Conservation (phyloP, 208 protist species). For the Zelonia costaricensis region DNA sequence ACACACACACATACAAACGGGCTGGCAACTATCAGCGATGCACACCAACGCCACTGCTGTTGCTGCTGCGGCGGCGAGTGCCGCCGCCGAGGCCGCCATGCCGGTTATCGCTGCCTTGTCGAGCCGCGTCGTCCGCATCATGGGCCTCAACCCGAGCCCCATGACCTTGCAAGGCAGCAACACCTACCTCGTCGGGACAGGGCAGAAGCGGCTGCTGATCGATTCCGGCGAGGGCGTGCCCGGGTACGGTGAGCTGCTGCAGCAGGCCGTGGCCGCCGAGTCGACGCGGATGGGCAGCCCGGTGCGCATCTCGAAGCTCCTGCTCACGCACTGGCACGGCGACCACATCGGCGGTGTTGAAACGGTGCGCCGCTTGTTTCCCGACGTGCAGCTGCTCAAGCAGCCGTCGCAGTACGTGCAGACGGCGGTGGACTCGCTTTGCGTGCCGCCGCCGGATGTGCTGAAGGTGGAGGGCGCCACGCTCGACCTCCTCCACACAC, state of each 20-base stretch:
- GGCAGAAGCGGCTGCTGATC: conserved; percentile 44
- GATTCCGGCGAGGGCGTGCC: conserved; percentile 61
- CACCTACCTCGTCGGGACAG: conserved; percentile 71
- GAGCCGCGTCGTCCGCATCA: conserved; percentile 45
- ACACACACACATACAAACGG: no score
- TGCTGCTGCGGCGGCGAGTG: no score
- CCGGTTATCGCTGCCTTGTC: conserved; percentile 41
- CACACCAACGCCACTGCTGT: no score
- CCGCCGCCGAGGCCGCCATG: conserved; percentile 16
- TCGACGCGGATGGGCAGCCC: conserved; percentile 28
- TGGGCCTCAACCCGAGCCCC: conserved; percentile 66
- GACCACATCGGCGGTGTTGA: conserved; percentile 70
- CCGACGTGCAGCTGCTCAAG: conserved; percentile 54
- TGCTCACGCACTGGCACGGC: conserved; percentile 72
- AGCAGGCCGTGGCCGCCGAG: conserved; percentile 25
- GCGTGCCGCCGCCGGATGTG: conserved; percentile 22
- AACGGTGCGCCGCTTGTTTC: conserved; percentile 37
- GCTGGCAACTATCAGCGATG: no score
- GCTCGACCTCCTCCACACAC: conserved; percentile 45
- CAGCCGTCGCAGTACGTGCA: conserved; percentile 27
- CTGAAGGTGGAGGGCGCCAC: conserved; percentile 50
- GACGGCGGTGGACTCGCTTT: conserved; percentile 28
- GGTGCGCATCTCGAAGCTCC: conserved; percentile 45
- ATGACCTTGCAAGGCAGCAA: conserved; percentile 80
- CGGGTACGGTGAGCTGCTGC: conserved; percentile 40